Conservation (phyloP, 1,284 basidiomycete species). For the Rhizoctonia solani region DNA sequence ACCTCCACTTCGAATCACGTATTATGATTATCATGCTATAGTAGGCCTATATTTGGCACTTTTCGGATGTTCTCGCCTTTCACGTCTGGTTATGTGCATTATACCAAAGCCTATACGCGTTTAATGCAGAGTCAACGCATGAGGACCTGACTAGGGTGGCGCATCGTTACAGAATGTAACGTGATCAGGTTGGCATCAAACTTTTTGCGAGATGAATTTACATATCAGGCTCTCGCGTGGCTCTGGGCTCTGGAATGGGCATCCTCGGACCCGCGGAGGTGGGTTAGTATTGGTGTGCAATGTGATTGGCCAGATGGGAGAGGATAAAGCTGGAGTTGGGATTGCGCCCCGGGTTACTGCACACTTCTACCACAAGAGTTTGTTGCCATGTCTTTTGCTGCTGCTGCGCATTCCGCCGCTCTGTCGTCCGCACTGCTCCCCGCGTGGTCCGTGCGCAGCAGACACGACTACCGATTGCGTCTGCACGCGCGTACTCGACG, state of each 20-base stretch:
- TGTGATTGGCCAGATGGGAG: conserved; percentile 14
- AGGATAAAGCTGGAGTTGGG: conserved; percentile 14
- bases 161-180: no score
- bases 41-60: no score
- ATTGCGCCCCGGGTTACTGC: not conserved
- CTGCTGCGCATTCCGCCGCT: conserved; percentile 25
- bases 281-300: not conserved
- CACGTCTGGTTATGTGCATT: no score
- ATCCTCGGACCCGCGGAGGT: conserved; percentile 8
- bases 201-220: no score
- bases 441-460: not conserved
- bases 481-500: conserved; percentile 10
- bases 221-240: not conserved
- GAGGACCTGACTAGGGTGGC: no score
- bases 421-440: conserved; percentile 24
- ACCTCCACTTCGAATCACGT: no score
- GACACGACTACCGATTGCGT: not conserved
- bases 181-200: no score
- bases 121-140: no score
- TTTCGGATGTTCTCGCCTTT: no score
- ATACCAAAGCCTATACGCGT: no score
- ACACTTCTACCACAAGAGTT: not conserved
- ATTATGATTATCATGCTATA: no score
- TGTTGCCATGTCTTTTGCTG: conserved; percentile 10
- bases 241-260: not conserved